These are phyloP conservation scores for Zygosaccharomyces bailii DNA, from an alignment of 805 yeast genomes.

Conservation along the genomic window DNA sequence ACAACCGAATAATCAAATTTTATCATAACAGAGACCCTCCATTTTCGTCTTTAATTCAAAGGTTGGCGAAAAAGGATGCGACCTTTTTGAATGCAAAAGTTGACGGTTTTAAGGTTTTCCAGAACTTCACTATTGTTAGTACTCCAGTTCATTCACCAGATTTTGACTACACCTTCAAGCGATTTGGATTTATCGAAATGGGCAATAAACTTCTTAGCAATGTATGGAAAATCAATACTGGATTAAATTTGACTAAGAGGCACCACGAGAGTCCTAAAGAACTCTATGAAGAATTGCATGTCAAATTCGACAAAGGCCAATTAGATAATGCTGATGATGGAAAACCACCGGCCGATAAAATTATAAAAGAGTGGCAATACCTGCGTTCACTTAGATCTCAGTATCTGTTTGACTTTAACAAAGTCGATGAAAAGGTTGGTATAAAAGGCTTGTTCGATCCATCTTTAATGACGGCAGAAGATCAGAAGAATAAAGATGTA, in stretches of 20 bases:
- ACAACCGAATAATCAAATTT: conserved; percentile 21
- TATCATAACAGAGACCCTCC: conserved; percentile 26
- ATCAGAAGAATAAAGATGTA: conserved; percentile 10
- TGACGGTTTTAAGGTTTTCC: conserved; percentile 27
- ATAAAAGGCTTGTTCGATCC: conserved; percentile 40
- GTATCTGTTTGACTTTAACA: conserved; percentile 37
- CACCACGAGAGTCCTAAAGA: conserved; percentile 25
- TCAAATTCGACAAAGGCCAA: conserved; percentile 2
- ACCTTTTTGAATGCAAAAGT: conserved; percentile 20
- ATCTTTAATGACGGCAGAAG: conserved; percentile 18
- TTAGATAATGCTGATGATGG: conserved; percentile 13
- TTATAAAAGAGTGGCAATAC: conserved; percentile 42
- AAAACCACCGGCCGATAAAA: conserved; percentile 15
- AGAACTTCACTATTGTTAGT: conserved; percentile 14
- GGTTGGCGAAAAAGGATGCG: conserved; percentile 17
- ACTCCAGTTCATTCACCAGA: not conserved
- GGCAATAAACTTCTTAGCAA: conserved; percentile 33
- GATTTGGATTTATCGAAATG: conserved; percentile 32
- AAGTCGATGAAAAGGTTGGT: conserved; percentile 38
- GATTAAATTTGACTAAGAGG: conserved; percentile 35
- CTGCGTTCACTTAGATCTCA: conserved; percentile 41
- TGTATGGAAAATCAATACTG: conserved; percentile 42
- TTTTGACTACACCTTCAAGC: conserved; percentile 25
- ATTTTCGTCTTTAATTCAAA: conserved; percentile 17
- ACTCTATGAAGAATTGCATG: conserved; percentile 17